Evolutionary conservation across 2,329 filamentous ascomycete species (phyloP), one percentile per base, ranked within the genome.

Genomic region (Clarireedia monteithiana): DNA sequence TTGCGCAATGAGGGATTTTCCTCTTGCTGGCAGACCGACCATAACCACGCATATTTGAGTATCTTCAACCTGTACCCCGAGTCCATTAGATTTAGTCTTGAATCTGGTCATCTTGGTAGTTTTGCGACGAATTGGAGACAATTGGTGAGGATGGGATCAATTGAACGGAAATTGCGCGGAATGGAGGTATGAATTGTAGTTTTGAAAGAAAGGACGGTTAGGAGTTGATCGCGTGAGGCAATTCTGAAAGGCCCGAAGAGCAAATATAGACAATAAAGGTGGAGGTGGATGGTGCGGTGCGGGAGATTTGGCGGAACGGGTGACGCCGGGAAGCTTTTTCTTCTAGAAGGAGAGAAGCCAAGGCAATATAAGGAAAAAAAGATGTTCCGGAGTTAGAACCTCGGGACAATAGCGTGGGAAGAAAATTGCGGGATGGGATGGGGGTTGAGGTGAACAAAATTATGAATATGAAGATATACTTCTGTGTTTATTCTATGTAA

Each of bases 21-120:
- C 94, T 65, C 94, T 81, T 59, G 94, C 94, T 55, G 94, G 94
- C 70, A 99, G 79, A 63, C 94, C 94, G 59, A 99, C 94, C 94
- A 99, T 97, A 67, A 99, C 91, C 62, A 99, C 91, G 73, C 92
- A 97, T 76, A 99, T 95, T 72, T 89, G 89, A 59, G 89, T 92
- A 73, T 96, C 91, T 77, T 97, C 92, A 66, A 88, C 89, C 89
- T 95, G 87, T 62, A 91, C 81, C 68, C 86, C 87, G 66, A 82
- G 75, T 63, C 86, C 84, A 71, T 85, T 85, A 77, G 77, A 65
- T 56, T 61, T 68, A 49, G 56, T 64, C 53, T 52, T 60, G n/a
- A 63, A 61, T 42, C 61, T 60, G 42, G 60, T 57, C 51, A 64
- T 58, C 58, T 63, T 62, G 61, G 61, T 60, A 15, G 12, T 46